A percentile compares a stretch with the other conserved stretches of the same genome.
These are phyloP conservation scores for Orbilia oligospora DNA, from an alignment of 2,329 filamentous ascomycete genomes.

Conservation along the genomic window DNA sequence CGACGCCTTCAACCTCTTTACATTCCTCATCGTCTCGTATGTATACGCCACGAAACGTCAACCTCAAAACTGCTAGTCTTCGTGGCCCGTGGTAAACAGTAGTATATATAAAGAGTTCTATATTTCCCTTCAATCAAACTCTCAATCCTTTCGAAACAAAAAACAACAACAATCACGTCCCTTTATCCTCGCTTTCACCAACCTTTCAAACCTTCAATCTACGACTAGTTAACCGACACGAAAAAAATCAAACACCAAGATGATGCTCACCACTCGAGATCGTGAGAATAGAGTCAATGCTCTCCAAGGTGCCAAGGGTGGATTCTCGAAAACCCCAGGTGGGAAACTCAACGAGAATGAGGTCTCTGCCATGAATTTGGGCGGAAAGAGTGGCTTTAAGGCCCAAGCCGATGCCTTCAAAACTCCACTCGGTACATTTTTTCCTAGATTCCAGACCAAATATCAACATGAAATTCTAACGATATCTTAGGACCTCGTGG, in stretches of 20 bases:
- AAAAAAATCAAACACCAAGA: constrained; percentile 67
- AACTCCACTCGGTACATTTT: constrained; percentile 80
- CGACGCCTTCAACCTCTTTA: constrained; percentile 22
- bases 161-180: background rate
- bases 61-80: background rate
- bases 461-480: constrained; percentile 1
- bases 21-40: constrained; percentile 34
- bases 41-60: constrained; percentile 8
- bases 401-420: constrained; percentile 77
- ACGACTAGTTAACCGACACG: constrained; percentile 9
- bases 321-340: constrained; percentile 80
- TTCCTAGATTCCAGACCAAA: constrained; percentile 22
- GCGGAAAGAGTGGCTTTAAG: constrained; percentile 68
- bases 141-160: constrained; percentile 12
- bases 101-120: constrained; percentile 5
- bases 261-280: constrained; percentile 81
- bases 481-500: constrained; percentile 73
- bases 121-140: background rate
- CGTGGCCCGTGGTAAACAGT: background rate
- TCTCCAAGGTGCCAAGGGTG: constrained; percentile 65
- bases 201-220: constrained; percentile 7
- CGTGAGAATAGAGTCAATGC: constrained; percentile 83
- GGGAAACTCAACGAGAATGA: constrained; percentile 86
- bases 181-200: background rate
- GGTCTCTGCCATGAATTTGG: constrained; percentile 73